phyloP scores from a whole-genome alignment of 1,284 basidiomycete genomes.

The Cutaneotrichosporon sp. region DNA sequence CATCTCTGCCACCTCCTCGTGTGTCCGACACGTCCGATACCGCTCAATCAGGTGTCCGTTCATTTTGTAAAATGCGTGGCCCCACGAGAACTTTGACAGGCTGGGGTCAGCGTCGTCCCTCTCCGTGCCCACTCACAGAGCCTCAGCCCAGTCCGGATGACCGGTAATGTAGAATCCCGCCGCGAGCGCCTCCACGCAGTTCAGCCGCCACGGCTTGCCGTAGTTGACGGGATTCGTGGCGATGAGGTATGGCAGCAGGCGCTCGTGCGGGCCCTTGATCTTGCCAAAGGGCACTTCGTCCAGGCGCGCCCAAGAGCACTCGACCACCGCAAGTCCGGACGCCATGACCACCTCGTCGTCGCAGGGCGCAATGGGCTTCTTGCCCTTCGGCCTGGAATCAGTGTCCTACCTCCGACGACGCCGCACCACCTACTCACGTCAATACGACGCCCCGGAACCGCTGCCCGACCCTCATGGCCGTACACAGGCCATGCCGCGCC shows the following conservation, averaged over 20 bases:
- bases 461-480: constrained; percentile 75
- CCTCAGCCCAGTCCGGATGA: constrained; percentile 71
- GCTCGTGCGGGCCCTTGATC: constrained; percentile 87
- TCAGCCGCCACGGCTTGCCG: constrained; percentile 85
- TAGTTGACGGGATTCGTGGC: constrained; percentile 94
- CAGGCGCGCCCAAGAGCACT: constrained; percentile 93
- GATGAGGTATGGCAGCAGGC: constrained; percentile 84
- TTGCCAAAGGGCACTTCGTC: constrained; percentile 92
- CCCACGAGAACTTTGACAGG: constrained; percentile 79
- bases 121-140: constrained; percentile 48
- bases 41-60: constrained; percentile 68
- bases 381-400: constrained; percentile 71
- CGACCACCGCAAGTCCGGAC: constrained; percentile 85
- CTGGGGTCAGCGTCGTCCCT: constrained; percentile 16
- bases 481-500: constrained; percentile 75
- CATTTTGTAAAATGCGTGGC: constrained; percentile 73
- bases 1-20: constrained; percentile 60
- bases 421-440: constrained; percentile 60
- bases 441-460: constrained; percentile 88
- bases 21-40: constrained; percentile 65
- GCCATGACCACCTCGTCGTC: constrained; percentile 75
- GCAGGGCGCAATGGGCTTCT: constrained; percentile 70
- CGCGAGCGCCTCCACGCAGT: constrained; percentile 87
- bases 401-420: not conserved
- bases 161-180: constrained; percentile 89